Conservation (phyloP, 2,329 filamentous ascomycete genomes). For the Colletotrichum coccodes region DNA sequence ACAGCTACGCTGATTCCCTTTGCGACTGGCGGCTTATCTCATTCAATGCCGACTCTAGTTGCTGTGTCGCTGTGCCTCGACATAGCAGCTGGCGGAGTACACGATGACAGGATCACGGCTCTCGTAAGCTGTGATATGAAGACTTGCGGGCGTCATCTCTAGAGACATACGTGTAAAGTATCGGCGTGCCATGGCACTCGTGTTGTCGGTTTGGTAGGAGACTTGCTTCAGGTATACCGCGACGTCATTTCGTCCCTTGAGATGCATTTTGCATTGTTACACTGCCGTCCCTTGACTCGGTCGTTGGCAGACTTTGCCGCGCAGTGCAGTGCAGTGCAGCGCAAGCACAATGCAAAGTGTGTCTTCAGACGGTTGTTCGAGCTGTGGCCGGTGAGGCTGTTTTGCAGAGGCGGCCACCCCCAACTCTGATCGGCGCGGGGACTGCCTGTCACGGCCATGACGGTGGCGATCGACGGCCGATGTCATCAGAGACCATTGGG, state of each 20-base stretch:
- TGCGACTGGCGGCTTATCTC: no score
- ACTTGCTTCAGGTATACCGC: neutral
- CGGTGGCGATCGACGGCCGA: constrained; percentile 17
- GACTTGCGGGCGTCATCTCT: neutral
- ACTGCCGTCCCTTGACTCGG: constrained; percentile 12
- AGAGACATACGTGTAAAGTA: neutral
- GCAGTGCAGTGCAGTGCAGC: constrained; percentile 8
- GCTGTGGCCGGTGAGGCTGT: constrained; percentile 15
- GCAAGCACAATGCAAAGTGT: neutral
- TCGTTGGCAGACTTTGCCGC: neutral
- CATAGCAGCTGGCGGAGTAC: neutral
- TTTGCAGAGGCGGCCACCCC: neutral
- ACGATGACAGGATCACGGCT: constrained; percentile 12
- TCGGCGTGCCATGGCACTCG: neutral
- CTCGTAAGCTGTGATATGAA: neutral
- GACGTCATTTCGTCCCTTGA: constrained; percentile 24
- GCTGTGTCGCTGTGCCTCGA: no score
- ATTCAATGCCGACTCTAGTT: no score
- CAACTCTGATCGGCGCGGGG: constrained; percentile 8
- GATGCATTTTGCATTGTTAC: neutral
- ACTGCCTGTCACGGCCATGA: constrained; percentile 10
- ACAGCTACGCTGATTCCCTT: neutral
- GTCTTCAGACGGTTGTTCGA: constrained; percentile 14
- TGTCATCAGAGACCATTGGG: constrained; percentile 21
- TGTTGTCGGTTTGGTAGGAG: no score